These are phyloP conservation scores for Populus tremula DNA, from an alignment of 345 rosid genomes.

Conservation along the genomic window DNA sequence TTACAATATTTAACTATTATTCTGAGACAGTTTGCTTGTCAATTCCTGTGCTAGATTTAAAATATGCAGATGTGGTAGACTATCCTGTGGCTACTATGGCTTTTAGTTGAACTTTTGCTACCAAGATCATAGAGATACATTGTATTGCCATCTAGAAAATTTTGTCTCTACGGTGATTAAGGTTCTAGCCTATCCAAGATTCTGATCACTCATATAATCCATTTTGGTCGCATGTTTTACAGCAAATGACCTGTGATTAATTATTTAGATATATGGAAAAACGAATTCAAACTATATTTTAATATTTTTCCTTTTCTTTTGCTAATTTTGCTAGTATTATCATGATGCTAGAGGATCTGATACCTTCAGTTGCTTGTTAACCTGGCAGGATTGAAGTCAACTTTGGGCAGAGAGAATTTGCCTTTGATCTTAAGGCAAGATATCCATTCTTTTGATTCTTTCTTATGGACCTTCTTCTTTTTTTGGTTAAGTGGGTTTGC, in stretches of 20 bases:
- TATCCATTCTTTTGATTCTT: not conserved
- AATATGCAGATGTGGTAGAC: not conserved
- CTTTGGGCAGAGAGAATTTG: constrained; percentile 77
- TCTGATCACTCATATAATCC: too few relatives aligned
- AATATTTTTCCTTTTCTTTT: not conserved
- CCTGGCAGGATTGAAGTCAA: constrained; percentile 79
- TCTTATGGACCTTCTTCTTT: not conserved
- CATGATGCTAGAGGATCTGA: not conserved
- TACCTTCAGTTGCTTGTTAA: constrained; percentile 16
- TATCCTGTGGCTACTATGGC: not conserved
- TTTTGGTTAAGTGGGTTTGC: not conserved
- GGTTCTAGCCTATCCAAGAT: not conserved
- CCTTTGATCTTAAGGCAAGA: constrained; percentile 78
- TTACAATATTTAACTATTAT: not conserved
- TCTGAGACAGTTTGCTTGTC: not conserved
- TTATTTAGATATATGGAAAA: not conserved
- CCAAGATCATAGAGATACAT: not conserved
- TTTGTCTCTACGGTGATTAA: not conserved
- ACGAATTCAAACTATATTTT: not conserved
- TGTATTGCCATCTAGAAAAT: not conserved
- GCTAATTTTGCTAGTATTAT: not conserved
- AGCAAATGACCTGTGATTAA: not conserved
- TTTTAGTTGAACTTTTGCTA: not conserved
- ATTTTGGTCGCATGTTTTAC: not conserved
- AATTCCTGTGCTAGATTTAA: constrained; percentile 6